A percentile compares a stretch with the other conserved stretches of the same genome.
Conservation (phyloP, 2,329 filamentous ascomycete species). For the Botrytis fabae region DNA sequence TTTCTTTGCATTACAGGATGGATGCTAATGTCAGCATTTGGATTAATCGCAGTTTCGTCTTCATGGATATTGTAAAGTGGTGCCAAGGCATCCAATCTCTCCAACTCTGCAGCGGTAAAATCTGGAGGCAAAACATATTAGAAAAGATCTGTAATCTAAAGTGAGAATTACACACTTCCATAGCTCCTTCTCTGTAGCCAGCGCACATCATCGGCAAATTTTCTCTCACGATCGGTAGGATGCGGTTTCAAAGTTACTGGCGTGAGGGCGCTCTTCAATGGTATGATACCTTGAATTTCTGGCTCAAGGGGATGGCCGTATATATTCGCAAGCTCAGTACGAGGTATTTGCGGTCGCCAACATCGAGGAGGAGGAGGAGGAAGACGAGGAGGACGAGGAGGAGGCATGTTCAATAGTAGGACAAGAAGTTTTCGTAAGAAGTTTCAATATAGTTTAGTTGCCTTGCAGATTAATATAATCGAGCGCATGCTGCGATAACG, state of each 20-base stretch:
- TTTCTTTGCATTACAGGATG: slow-evolving; percentile 20
- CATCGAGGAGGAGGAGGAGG: neutral
- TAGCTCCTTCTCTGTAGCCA: neutral
- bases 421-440: neutral
- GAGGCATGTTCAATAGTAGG: neutral
- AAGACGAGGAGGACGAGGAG: neutral
- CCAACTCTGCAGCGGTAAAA: slow-evolving; percentile 20
- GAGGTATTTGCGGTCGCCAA: neutral
- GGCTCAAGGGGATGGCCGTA: slow-evolving; percentile 1
- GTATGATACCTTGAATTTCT: neutral
- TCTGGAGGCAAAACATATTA: neutral
- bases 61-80: neutral
- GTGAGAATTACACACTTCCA: neutral
- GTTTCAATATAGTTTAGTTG: neutral
- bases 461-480: neutral
- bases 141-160: neutral
- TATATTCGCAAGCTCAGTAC: slow-evolving; percentile 12
- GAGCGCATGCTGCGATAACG: neutral
- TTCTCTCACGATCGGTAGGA: neutral
- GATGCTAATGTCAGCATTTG: neutral
- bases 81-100: neutral
- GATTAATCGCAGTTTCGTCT: neutral
- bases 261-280: slow-evolving; percentile 23
- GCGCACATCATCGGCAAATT: slow-evolving; percentile 12
- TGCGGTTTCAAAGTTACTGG: slow-evolving; percentile 2